Evolutionary conservation across 2,329 filamentous ascomycete species (phyloP).

Genomic region (Diaporthe humulicola): DNA sequence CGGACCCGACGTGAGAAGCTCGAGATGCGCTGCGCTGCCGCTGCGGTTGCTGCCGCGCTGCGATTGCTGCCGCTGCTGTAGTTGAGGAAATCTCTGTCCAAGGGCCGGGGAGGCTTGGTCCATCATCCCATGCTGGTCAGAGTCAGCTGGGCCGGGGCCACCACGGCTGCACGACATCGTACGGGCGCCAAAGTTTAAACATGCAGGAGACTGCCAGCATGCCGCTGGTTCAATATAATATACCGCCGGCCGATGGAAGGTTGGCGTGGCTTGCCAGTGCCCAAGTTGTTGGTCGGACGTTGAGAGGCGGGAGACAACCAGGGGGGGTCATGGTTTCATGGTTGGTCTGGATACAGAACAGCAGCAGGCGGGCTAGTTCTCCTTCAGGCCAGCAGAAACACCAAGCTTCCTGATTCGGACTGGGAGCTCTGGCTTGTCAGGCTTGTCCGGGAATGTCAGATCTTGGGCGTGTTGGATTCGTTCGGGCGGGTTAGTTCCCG

Average conservation of each 20-base stretch:
- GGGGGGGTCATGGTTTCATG: slow-evolving; percentile 13
- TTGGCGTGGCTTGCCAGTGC: slow-evolving; percentile 12
- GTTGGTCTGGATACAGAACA: slow-evolving; percentile 22
- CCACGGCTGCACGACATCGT: slow-evolving; percentile 37
- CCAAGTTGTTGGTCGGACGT: slow-evolving; percentile 5
- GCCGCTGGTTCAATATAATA: slow-evolving; percentile 8
- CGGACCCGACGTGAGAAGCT: slow-evolving; percentile 6
- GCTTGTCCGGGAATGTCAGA: slow-evolving; percentile 17
- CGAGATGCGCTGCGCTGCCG: not conserved
- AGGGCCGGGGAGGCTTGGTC: slow-evolving; percentile 17
- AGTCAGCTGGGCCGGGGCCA: slow-evolving; percentile 15
- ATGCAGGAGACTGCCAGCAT: slow-evolving; percentile 2
- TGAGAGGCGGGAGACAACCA: not conserved
- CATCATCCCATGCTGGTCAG: slow-evolving; percentile 22
- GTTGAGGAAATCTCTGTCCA: not conserved
- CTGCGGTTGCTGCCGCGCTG: not conserved
- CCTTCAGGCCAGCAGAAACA: slow-evolving; percentile 30
- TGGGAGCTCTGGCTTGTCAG: slow-evolving; percentile 16
- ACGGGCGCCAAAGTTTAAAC: slow-evolving; percentile 30
- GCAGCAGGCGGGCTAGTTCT: slow-evolving; percentile 13
- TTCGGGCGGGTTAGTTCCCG: slow-evolving; percentile 28
- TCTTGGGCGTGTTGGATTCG: slow-evolving; percentile 30
- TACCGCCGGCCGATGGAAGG: slow-evolving; percentile 23
- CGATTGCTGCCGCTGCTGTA: not conserved
- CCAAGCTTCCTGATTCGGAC: slow-evolving; percentile 26